Percentiles rank a stretch among this genome's conserved stretches.
phyloP scores from a whole-genome alignment of 177 flowering plant genomes.

The Vitis hybrid region DNA sequence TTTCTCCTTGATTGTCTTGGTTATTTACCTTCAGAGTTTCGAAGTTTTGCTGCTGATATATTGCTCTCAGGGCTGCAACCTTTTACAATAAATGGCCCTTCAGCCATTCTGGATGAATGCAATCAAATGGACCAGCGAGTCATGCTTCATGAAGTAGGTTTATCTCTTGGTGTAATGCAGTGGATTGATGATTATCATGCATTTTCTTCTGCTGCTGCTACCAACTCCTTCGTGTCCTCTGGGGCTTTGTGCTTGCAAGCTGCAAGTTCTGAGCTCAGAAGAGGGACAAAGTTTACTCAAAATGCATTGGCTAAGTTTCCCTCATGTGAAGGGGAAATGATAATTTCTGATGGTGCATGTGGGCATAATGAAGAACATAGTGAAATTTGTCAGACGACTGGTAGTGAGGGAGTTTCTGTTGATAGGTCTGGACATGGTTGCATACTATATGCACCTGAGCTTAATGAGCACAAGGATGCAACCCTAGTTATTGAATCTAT shows the following conservation, averaged over 20 bases:
- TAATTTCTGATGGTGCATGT: constrained; percentile 12
- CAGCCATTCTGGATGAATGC: constrained; percentile 62
- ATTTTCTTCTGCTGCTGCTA: constrained; percentile 31
- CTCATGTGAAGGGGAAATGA: constrained; percentile 9
- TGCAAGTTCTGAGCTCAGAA: constrained; percentile 14
- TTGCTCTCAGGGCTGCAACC: constrained; percentile 63
- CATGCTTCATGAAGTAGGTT: constrained; percentile 92
- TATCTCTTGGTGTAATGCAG: constrained; percentile 73
- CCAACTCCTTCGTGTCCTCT: constrained; percentile 19
- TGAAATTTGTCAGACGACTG: constrained; percentile 9
- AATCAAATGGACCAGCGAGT: constrained; percentile 47
- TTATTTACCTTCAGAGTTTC: constrained; percentile 76
- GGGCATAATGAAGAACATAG: constrained; percentile 11
- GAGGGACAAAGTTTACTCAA: constrained; percentile 1
- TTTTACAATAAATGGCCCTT: constrained; percentile 56
- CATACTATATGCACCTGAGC: constrained; percentile 8
- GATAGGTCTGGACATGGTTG: constrained; percentile 12
- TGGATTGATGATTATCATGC: constrained; percentile 74
- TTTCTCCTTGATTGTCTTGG: constrained; percentile 76
- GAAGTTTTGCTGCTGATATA: constrained; percentile 68
- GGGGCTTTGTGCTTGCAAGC: constrained; percentile 14
- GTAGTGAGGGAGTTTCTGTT: constrained; percentile 14
- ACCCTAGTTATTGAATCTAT: constrained; percentile 63
- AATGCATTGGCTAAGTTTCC: constrained; percentile 10
- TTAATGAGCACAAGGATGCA: constrained; percentile 38